Conservation (phyloP, 306 rosid genomes). For the Mimosa bimucronata region DNA sequence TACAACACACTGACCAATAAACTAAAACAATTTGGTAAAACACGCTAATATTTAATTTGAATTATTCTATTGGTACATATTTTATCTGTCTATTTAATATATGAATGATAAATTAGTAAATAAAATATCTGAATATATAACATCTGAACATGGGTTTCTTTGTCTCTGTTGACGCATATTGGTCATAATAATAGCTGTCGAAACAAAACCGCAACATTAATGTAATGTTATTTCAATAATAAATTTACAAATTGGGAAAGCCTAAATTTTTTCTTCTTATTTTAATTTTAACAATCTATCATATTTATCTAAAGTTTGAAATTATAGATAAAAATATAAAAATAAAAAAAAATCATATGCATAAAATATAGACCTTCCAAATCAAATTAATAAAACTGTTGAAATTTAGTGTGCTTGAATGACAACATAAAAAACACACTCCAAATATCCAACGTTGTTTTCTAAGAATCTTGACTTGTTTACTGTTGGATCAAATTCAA, state of each 20-base stretch:
- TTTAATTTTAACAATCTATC: not conserved
- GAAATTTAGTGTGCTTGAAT: not conserved
- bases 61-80: not conserved
- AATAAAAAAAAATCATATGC: not conserved
- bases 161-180: not conserved
- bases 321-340: not conserved
- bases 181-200: not conserved
- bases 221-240: not conserved
- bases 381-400: not conserved
- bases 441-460: not conserved
- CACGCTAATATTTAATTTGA: not conserved
- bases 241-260: not conserved
- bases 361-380: not conserved
- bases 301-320: not conserved
- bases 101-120: not conserved
- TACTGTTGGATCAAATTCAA: not conserved
- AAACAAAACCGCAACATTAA: not conserved
- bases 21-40: not conserved
- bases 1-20: not conserved
- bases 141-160: not conserved
- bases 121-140: not conserved
- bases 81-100: not conserved
- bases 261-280: not conserved
- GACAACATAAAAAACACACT: not conserved
- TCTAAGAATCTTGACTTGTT: not conserved